phyloP scores from a whole-genome alignment of 495 filamentous ascomycete genomes.

The Penicillium alfredii region DNA sequence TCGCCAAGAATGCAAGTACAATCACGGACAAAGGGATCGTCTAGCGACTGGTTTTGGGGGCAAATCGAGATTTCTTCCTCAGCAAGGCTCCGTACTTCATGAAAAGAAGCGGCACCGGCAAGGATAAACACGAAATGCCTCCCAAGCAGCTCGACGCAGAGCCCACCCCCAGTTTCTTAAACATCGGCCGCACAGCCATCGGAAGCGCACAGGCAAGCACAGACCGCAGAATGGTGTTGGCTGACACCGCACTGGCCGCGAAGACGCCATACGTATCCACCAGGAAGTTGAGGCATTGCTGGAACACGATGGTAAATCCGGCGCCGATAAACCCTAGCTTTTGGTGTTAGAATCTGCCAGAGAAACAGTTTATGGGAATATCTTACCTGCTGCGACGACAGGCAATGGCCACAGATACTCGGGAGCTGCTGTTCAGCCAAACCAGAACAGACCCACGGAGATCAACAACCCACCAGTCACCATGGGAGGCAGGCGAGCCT shows the following conservation, averaged over 20 bases:
- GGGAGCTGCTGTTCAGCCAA: background rate
- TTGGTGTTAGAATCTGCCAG: too few species aligned
- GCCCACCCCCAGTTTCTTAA: constrained; percentile 17
- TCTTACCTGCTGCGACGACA: background rate
- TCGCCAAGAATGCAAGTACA: too few species aligned
- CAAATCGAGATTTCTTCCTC: constrained; percentile 22
- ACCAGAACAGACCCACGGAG: background rate
- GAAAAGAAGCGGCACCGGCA: constrained; percentile 13
- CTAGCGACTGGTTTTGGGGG: too few species aligned
- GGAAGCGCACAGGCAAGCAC: constrained; percentile 9
- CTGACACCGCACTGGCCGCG: constrained; percentile 21
- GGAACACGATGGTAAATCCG: constrained; percentile 20
- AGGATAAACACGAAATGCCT: constrained; percentile 13
- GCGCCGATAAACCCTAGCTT: constrained; percentile 13
- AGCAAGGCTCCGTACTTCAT: constrained; percentile 5
- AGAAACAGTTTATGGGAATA: too few species aligned
- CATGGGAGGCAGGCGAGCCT: background rate
- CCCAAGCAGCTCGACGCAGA: constrained; percentile 18
- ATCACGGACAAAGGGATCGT: too few species aligned
- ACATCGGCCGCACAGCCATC: constrained; percentile 17
- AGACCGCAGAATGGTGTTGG: constrained; percentile 20
- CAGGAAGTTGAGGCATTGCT: constrained; percentile 22
- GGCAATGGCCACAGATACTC: background rate
- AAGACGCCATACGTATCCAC: constrained; percentile 20
- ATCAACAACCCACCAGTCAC: background rate